Base-by-base conservation (phyloP, 129 eudicot species). In the Oenanthe sinensis region DNA sequence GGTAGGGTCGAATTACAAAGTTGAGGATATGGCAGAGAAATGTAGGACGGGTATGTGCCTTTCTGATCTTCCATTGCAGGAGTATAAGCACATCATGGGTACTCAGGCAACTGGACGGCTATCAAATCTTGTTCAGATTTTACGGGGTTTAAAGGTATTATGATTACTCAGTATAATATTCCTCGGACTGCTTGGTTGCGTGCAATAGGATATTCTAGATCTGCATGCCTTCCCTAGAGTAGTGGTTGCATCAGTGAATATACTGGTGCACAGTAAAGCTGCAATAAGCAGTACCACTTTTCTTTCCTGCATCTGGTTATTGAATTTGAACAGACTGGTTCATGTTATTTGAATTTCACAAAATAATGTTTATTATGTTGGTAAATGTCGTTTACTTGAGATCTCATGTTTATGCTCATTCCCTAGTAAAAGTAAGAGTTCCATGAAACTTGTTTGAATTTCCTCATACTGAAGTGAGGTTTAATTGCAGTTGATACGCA, bases 121-220 rank as follows among this genome's bases (percentile, higher is more conserved):
- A 24, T 95, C 98, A 77, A 74, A 74, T 85, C 89, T 95, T 49
- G 82, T 95, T 87, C 90, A 90, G 68, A 90, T 85, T 63, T 81
- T 95, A 80, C 86, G 87, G 62, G 93, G 96, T 63, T 67, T 95
- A 76, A 95, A 90, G 97, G 97, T 92, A 85, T 77, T 60, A 78
- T 79, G 42, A 75, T 28, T 42, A 22, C 22, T 11, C 7, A 39
- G 24, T 71, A 42, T 19, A 8, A 39, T 40, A 40, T 71, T 42
- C 45, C 75, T 42, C 3, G 22, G 47, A 42, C 45, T 39, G 52
- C 75, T 71, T 40, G 33, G 26, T 20, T 22, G 45, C 33, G 3
- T 71, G 75, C 26, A 42, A 22, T 71, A 33, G 46, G n/a, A 17
- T 37, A 16, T 16, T 16, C 22, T 37, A 15, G 43, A 70, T 33